Evolutionary conservation across 2,329 filamentous ascomycete genomes (phyloP), one percentile per base, ranked within the genome.

Genomic region (Zymoseptoria pseudotritici): DNA sequence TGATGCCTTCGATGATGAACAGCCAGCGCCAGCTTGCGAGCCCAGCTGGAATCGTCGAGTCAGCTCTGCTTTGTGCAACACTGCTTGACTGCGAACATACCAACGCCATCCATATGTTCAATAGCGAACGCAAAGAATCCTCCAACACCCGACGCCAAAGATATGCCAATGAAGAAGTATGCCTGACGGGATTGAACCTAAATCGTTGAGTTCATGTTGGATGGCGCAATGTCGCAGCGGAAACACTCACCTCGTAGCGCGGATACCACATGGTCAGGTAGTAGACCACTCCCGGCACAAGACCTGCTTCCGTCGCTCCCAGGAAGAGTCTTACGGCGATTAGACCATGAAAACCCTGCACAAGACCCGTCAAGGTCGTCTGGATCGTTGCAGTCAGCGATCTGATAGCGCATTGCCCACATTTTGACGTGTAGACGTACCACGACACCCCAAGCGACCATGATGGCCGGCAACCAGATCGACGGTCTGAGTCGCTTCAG

Each of bases 1-100:
- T 26, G 3, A 61, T 26, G n/a, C 65, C 62, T 56, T 66, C 66
- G 2, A 90, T 74, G 58, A 91, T 86, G 70, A 92, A 92, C n/a
- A 59, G 59, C 60, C 60, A 62, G 21, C 60, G 53, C 60, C 60
- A 62, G 11, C 60, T 57, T 21, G 57, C 54, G 4, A 62, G 54
- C 3, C 29, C 22, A 10, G 11, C 52, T 53, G 22, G 11, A 6
- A 3, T 52, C 7, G 46, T 17, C 1, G 3, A 1, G 50, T 52
- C 50, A 52, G 50, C n/a, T 11, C 20, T 4, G 11, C 2, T 21
- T 52, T 2, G 2, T 11, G 22, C 20, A 21, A 11, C 13, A 52
- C 22, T 24, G 21, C 10, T 10, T n/a, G 13, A 17, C 11, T n/a
- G 36, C 13, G 5, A 26, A 53, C 52, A 11, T 31, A 56, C 56